A percentile compares a stretch with the other conserved stretches of the same genome.
Evolutionary conservation across 2,329 filamentous ascomycete species (phyloP).

Genomic region (Penicillium verrucosum): DNA sequence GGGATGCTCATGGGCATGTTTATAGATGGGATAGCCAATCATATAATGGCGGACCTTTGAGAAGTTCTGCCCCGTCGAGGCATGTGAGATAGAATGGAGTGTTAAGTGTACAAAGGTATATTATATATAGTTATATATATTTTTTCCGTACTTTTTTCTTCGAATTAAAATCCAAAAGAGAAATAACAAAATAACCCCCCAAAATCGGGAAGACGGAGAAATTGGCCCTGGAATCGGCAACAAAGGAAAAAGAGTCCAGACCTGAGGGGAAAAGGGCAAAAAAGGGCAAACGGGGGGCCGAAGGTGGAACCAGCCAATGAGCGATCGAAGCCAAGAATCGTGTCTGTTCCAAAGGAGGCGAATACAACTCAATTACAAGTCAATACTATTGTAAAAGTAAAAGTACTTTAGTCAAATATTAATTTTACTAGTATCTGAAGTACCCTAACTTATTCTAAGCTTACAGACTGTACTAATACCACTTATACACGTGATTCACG

Average conservation of each 20-base stretch:
- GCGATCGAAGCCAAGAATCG: not conserved
- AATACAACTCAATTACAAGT: not conserved
- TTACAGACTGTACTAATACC: not conserved
- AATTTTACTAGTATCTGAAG: not conserved
- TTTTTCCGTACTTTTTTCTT: not conserved
- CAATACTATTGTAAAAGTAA: not conserved
- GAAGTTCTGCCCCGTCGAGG: not conserved
- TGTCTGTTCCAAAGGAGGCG: not conserved
- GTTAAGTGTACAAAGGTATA: not conserved
- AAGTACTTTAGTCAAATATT: not conserved
- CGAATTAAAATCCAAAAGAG: not conserved
- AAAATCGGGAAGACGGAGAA: not conserved
- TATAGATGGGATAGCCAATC: not conserved
- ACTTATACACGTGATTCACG: slow-evolving; percentile 25
- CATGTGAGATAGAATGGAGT: slow-evolving; percentile 1
- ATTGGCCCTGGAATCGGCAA: not conserved
- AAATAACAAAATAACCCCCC: not conserved
- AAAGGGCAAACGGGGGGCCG: not conserved
- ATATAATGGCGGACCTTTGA: not conserved
- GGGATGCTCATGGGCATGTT: not conserved
- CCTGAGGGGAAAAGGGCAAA: slow-evolving; percentile 7
- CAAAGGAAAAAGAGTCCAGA: slow-evolving; percentile 4
- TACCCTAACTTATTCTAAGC: not conserved
- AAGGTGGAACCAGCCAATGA: not conserved
- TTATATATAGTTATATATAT: no score